Percentiles rank a stretch among this genome's conserved stretches.
These are phyloP conservation scores for Saccharum officinarum DNA, from an alignment of 176 grass and related monocot genomes.

Conservation along the genomic window DNA sequence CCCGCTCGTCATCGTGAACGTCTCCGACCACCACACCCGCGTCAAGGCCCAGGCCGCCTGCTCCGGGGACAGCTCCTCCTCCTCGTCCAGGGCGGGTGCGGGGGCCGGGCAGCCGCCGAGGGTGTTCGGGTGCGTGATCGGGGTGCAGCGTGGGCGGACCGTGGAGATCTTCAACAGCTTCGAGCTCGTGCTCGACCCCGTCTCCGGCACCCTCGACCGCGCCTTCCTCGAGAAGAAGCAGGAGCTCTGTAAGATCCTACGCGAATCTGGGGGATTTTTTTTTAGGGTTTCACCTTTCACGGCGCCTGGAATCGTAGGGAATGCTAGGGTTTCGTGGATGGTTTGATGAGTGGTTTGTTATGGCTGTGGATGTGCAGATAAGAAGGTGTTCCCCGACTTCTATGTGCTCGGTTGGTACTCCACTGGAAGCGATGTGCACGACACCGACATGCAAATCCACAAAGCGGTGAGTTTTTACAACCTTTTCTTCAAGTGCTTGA, in stretches of 20 bases:
- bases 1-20: slow-evolving; percentile 92
- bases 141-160: slow-evolving; percentile 83
- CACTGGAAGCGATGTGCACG: slow-evolving; percentile 88
- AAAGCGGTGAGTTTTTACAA: slow-evolving; percentile 72
- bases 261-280: neutral
- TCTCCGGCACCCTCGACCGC: slow-evolving; percentile 79
- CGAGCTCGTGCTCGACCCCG: slow-evolving; percentile 89
- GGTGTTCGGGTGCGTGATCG: slow-evolving; percentile 97
- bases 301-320: neutral
- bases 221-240: slow-evolving; percentile 99
- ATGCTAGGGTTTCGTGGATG: slow-evolving; percentile 26
- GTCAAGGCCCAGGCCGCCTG: slow-evolving; percentile 77
- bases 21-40: slow-evolving; percentile 98
- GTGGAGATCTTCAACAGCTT: slow-evolving; percentile 99
- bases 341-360: slow-evolving; percentile 28
- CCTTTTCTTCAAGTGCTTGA: slow-evolving; percentile 8
- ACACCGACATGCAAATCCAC: slow-evolving; percentile 89
- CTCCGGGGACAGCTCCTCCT: slow-evolving; percentile 36
- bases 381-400: slow-evolving; percentile 96
- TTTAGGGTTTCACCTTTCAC: slow-evolving; percentile 2
- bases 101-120: slow-evolving; percentile 34
- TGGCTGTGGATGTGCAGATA: slow-evolving; percentile 63
- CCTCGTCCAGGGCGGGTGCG: neutral
- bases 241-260: slow-evolving; percentile 72
- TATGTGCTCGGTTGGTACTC: slow-evolving; percentile 98